These are phyloP conservation scores for Chytriomyces sp. DNA, from an alignment of 192 early-diverging fungal genomes.

Conservation along the genomic window DNA sequence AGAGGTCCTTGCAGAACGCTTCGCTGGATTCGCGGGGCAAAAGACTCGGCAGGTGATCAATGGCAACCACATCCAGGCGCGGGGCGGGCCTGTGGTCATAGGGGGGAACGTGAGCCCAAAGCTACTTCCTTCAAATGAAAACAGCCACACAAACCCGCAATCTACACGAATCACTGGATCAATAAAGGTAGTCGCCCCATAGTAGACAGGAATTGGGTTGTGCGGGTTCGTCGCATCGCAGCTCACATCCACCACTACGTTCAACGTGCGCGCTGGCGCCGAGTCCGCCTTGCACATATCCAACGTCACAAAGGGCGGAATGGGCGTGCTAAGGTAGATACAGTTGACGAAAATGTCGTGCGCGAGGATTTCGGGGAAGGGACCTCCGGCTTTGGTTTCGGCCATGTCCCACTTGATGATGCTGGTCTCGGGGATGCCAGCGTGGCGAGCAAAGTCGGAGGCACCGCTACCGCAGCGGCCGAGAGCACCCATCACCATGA, in stretches of 20 bases:
- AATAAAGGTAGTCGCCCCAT: constrained; percentile 90
- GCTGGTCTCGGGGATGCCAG: constrained; percentile 81
- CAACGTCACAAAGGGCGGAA: constrained; percentile 92
- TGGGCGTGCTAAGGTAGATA: constrained; percentile 91
- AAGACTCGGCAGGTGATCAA: constrained; percentile 95
- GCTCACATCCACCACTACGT: constrained; percentile 89
- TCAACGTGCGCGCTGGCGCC: constrained; percentile 62
- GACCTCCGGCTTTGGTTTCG: constrained; percentile 90
- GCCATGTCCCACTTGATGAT: constrained; percentile 95
- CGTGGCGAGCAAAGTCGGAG: constrained; percentile 75
- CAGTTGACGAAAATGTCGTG: constrained; percentile 98
- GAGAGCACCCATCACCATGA: constrained; percentile 98
- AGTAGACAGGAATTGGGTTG: constrained; percentile 97
- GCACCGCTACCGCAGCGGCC: constrained; percentile 95
- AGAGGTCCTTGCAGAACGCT: constrained; percentile 80
- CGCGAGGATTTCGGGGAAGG: constrained; percentile 86
- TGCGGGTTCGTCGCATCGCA: constrained; percentile 98
- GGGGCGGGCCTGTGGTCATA: constrained; percentile 50
- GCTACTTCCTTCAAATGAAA: not conserved
- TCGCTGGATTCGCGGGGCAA: constrained; percentile 91
- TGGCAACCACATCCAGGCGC: constrained; percentile 88
- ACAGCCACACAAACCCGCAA: constrained; percentile 41
- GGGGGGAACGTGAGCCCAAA: not conserved
- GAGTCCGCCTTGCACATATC: constrained; percentile 74
- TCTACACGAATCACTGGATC: constrained; percentile 78